Evolutionary conservation across 176 grass and related monocot genomes (phyloP), one percentile per base, ranked within the genome.

Genomic region (Saccharum officinarum): DNA sequence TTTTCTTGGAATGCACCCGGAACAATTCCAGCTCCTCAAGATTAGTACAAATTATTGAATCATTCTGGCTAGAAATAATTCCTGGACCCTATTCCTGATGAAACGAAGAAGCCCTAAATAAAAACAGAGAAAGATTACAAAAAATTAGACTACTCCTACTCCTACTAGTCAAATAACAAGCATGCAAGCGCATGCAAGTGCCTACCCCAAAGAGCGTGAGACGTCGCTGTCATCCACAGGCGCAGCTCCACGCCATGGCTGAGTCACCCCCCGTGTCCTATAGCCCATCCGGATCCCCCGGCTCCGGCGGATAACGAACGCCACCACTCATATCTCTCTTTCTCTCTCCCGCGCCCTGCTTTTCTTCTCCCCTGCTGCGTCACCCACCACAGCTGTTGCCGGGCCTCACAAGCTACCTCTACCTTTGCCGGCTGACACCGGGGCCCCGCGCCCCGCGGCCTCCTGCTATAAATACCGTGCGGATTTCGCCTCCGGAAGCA

Each of bases 161-260:
- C 28, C 28, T 28, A 28, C 34, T 36, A 36, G 34, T 36, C 34
- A 36, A 36, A 36, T 36, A 36, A 36, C 34, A 36, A 36, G n/a
- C 22, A 15, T 13, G 17, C 31, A 20, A 67, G 65, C 5, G 10
- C 11, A 17, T n/a, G n/a, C n/a, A 10, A 13, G 16, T 0, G 75
- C 60, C 82, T 16, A 54, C 71, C 55, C 3, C 72, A 4, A 4
- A 25, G 40, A 5, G 7, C 40, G 1, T 17, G 22, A 73, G 57
- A 66, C 62, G 84, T 87, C 61, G 4, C 3, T 83, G 79, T 61
- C 88, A 69, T 61, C 82, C 59, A 76, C 73, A 78, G 47, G 7
- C 13, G 25, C 31, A 9, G 23, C 59, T 90, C 91, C 91, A 90
- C 88, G 91, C 74, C 91, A 93, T 79, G 77, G 88, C 88, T 90